Evolutionary conservation across 2,329 filamentous ascomycete genomes (phyloP).

Genomic region (Emmonsiellopsis sp.): DNA sequence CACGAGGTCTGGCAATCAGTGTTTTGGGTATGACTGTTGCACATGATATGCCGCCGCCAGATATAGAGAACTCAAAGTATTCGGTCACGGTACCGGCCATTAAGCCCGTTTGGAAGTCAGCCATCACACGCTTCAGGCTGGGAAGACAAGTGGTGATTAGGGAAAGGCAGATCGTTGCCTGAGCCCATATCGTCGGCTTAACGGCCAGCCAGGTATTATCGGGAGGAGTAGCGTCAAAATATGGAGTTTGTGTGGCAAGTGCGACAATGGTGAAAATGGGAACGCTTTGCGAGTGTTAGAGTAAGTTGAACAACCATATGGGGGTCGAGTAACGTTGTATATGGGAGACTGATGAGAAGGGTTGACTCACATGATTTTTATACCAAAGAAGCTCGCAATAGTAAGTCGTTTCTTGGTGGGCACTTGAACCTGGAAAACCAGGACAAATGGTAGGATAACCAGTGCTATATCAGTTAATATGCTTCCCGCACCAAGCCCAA

Average conservation of each 20-base stretch:
- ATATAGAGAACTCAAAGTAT: conserved; percentile 13
- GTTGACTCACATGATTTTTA: conserved; percentile 14
- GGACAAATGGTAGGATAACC: conserved; percentile 14
- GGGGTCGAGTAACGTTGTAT: background rate
- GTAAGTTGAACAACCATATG: background rate
- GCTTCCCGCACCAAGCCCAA: conserved; percentile 12
- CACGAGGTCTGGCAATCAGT: too few species aligned
- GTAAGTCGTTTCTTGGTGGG: conserved; percentile 11
- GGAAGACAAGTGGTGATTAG: conserved; percentile 21
- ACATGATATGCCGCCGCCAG: conserved; percentile 2
- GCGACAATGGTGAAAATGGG: conserved; percentile 13
- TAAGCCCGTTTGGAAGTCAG: conserved; percentile 17
- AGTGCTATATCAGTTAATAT: conserved; percentile 16
- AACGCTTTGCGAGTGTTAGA: conserved; percentile 12
- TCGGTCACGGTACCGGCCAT: conserved; percentile 16
- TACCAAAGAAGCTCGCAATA: conserved; percentile 15
- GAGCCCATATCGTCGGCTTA: conserved; percentile 15
- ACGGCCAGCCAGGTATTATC: conserved; percentile 16
- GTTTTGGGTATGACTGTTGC: too few species aligned
- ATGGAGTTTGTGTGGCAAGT: conserved; percentile 8
- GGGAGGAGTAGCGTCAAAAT: conserved; percentile 10
- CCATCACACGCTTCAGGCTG: conserved; percentile 15
- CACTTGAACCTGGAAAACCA: conserved; percentile 16
- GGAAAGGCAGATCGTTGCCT: conserved; percentile 14
- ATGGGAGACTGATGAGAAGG: background rate